These are phyloP conservation scores for Blastocystis sp. DNA, from an alignment of 352 stramenopile genomes.

Conservation along the genomic window DNA sequence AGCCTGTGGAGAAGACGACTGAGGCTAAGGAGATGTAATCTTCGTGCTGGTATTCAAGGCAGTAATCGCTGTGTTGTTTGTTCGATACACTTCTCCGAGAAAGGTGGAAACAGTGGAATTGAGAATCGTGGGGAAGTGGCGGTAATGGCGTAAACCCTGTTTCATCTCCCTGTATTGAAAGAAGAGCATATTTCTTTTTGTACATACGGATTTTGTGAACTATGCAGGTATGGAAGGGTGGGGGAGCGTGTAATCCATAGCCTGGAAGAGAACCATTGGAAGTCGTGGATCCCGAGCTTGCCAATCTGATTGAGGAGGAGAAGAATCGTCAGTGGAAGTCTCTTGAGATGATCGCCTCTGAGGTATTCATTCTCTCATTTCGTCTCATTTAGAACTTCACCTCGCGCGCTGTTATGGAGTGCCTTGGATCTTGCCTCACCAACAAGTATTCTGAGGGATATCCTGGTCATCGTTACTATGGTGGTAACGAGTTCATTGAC, in stretches of 20 bases:
- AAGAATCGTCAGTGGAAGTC: conserved; percentile 91
- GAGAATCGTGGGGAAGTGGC: background rate
- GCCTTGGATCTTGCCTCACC: conserved; percentile 88
- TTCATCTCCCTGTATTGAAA: too few relatives aligned
- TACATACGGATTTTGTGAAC: too few relatives aligned
- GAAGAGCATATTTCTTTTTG: too few relatives aligned
- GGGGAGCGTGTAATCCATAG: background rate
- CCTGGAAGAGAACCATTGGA: conserved; percentile 65
- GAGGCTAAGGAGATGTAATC: conserved; percentile 11
- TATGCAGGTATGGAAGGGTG: too few relatives aligned
- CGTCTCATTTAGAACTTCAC: conserved; percentile 83
- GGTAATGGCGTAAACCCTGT: too few relatives aligned
- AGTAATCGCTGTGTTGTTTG: conserved; percentile 13
- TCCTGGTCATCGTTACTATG: conserved; percentile 86
- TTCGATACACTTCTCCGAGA: background rate
- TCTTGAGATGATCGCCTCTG: conserved; percentile 95
- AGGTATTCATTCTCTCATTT: conserved; percentile 63
- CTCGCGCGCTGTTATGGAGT: conserved; percentile 92
- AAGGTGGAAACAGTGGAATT: background rate
- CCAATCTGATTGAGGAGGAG: conserved; percentile 87
- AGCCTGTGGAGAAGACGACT: background rate
- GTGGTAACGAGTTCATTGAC: conserved; percentile 98
- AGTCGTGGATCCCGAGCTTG: conserved; percentile 79
- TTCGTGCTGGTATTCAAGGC: background rate
- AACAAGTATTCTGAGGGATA: conserved; percentile 99